Evolutionary conservation across 306 rosid genomes (phyloP).

Genomic region (Inga laurina): DNA sequence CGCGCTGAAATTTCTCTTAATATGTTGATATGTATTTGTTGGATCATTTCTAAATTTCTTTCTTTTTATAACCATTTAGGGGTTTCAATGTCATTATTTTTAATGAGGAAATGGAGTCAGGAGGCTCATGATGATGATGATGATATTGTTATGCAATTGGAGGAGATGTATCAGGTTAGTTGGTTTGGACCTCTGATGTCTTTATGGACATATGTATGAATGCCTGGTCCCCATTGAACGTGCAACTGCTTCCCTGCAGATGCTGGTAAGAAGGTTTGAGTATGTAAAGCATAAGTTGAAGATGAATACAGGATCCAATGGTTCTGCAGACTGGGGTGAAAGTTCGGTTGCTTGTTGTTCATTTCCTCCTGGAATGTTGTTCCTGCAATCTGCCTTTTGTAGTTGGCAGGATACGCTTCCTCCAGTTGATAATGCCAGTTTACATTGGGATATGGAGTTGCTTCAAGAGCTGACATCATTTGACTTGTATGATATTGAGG

Average conservation of each 20-base stretch:
- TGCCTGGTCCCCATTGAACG: not conserved
- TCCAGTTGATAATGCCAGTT: slow-evolving; percentile 60
- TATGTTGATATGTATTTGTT: not conserved
- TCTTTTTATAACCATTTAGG: slow-evolving; percentile 38
- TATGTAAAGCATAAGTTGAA: slow-evolving; percentile 46
- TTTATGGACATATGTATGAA: slow-evolving; percentile 4
- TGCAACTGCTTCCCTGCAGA: slow-evolving; percentile 42
- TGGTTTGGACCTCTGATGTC: slow-evolving; percentile 28
- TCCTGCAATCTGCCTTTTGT: slow-evolving; percentile 48
- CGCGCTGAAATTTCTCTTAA: slow-evolving; percentile 6
- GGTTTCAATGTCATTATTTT: slow-evolving; percentile 63
- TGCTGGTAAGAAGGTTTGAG: slow-evolving; percentile 51
- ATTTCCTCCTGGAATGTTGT: slow-evolving; percentile 45
- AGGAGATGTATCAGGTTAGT: slow-evolving; percentile 55
- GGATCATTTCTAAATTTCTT: not conserved
- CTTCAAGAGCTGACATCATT: slow-evolving; percentile 61
- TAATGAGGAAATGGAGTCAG: slow-evolving; percentile 44
- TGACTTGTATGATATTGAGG: slow-evolving; percentile 50
- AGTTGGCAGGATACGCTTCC: slow-evolving; percentile 65
- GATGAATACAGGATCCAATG: slow-evolving; percentile 37
- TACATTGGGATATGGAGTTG: slow-evolving; percentile 69
- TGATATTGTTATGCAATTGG: slow-evolving; percentile 47
- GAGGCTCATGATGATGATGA: slow-evolving; percentile 50
- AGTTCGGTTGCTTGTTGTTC: slow-evolving; percentile 58
- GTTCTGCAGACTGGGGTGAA: slow-evolving; percentile 30